Evolutionary conservation across 108 stramenopile genomes (phyloP).

Genomic region (Nitzschia putrida): DNA sequence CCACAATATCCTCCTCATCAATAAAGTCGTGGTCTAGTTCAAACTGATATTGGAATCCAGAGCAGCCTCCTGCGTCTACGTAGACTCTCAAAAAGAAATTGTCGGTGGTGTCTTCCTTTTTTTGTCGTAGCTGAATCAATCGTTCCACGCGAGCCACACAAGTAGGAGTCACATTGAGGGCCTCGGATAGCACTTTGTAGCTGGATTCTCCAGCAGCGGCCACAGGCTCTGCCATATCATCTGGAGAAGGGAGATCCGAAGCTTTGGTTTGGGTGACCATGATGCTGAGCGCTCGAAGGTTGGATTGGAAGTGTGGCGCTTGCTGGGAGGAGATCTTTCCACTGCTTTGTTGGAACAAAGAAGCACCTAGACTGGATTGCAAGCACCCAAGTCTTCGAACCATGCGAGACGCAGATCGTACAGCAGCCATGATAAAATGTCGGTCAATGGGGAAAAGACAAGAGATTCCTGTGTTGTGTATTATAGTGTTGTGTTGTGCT

Average conservation of each 20-base stretch:
- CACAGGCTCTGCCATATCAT: neutral
- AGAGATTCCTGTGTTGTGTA: too few relatives aligned
- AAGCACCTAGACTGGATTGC: too few relatives aligned
- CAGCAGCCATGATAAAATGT: too few relatives aligned
- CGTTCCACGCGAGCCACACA: conserved; percentile 39
- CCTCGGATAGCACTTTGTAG: conserved; percentile 23
- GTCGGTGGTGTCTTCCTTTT: conserved; percentile 7
- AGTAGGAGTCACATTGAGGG: conserved; percentile 36
- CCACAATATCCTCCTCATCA: conserved; percentile 63
- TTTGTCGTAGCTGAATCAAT: conserved; percentile 27
- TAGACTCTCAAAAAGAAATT: conserved; percentile 70
- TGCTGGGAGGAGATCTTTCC: too few relatives aligned
- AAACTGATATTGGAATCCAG: conserved; percentile 88
- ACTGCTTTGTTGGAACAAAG: too few relatives aligned
- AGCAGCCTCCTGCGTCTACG: conserved; percentile 90
- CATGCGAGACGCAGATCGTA: too few relatives aligned
- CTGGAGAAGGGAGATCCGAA: conserved; percentile 2
- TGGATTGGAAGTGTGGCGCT: too few relatives aligned
- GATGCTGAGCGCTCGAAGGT: too few relatives aligned
- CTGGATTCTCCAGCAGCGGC: neutral
- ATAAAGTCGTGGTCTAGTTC: conserved; percentile 61
- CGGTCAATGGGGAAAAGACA: too few relatives aligned
- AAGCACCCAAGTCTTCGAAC: too few relatives aligned
- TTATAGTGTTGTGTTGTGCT: too few relatives aligned
- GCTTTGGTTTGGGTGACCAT: conserved; percentile 30